Base-by-base conservation (phyloP, 805 yeast genomes). In the Lipomyces kockii region DNA sequence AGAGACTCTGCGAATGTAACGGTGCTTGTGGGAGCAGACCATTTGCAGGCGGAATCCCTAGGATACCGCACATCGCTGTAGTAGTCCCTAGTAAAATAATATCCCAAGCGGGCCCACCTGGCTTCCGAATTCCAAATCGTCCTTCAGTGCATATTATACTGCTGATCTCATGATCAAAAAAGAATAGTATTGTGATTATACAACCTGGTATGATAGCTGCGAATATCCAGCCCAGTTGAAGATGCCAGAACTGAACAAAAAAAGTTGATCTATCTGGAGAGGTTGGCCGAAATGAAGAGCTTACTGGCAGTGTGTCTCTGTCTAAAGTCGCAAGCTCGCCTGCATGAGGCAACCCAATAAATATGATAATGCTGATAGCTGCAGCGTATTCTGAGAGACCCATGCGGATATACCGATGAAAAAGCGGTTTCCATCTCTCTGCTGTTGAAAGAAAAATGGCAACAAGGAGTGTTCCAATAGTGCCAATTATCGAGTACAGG, bases 11-110 rank as follows among this genome's bases (percentile, higher is more conserved):
- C 34, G 55, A 25, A 29, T 52, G 55, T 29, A 52, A 17, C 17
- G 55, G 55, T 22, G 55, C 55, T 25, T 52, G 55, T 29, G 55
- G 55, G 6, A 52, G 55, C n/a, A 52, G 55, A 29, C 55, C 55
- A 25, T 52, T 52, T 11, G 34, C 34, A 29, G 55, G 55, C 3
- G 55, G 55, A 35, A 52, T 52, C 9, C 55, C 55, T 12, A 52
- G 29, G 32, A 52, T 52, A 17, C 55, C 55, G 20, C 55, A 52
- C 32, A 52, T 52, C 17, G 34, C 55, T n/a, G 29, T 25, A 9
- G 34, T 52, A 12, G 17, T 25, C 9, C 55, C 55, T 6, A 52
- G 55, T 20, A 52, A 22, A 25, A 52, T 20, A 29, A 52, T 52
- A 52, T 52, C 55, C 55, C 55, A 52, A 25, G 55, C 55, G 6